Evolutionary conservation across 192 early-diverging fungal species (phyloP).

Genomic region (Entophlyctis luteolus): DNA sequence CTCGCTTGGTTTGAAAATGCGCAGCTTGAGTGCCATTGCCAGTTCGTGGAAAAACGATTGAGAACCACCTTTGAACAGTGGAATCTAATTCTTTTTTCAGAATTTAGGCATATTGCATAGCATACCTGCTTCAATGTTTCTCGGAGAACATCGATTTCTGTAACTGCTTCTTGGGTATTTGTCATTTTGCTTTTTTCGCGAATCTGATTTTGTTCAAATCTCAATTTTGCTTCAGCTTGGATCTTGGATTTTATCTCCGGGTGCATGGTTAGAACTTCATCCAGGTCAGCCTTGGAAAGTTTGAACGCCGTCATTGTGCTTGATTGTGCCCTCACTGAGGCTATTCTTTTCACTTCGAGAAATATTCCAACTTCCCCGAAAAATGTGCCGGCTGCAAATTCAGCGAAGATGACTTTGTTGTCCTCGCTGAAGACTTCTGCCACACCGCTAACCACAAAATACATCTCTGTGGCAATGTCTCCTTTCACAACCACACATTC

Average conservation of each 20-base stretch:
- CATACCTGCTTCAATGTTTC: conserved; percentile 48
- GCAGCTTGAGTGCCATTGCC: conserved; percentile 43
- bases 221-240: conserved; percentile 40
- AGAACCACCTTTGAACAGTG: conserved; percentile 45
- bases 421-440: conserved; percentile 51
- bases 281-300: conserved; percentile 42
- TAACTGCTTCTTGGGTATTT: conserved; percentile 32
- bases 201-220: conserved; percentile 44
- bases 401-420: conserved; percentile 40
- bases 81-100: too few species aligned
- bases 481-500: conserved; percentile 46
- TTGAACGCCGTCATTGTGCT: conserved; percentile 46
- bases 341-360: conserved; percentile 46
- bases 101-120: too few species aligned
- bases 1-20: conserved; percentile 32
- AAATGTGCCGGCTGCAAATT: conserved; percentile 50
- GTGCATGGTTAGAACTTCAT: conserved; percentile 39
- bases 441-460: conserved; percentile 44
- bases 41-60: conserved; percentile 50
- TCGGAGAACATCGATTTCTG: conserved; percentile 55
- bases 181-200: conserved; percentile 41
- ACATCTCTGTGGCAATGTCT: conserved; percentile 51
- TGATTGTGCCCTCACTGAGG: conserved; percentile 41
- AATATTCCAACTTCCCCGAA: conserved; percentile 56
- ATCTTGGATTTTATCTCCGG: conserved; percentile 49